Evolutionary conservation across 305 asterid species (phyloP).

Genomic region (Fraxinus paxiana): DNA sequence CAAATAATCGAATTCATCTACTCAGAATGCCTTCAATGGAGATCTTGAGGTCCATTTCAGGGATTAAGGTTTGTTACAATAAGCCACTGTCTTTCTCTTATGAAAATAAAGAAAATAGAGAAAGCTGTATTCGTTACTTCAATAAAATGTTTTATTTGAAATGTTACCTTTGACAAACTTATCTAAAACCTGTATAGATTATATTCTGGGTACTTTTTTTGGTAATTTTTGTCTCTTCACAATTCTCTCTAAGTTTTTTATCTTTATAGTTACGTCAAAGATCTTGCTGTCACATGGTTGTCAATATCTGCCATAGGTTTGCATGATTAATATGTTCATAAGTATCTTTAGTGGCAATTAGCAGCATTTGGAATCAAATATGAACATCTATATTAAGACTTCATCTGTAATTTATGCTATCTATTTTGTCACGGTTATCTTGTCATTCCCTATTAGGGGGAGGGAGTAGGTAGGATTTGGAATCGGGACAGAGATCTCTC

Average conservation of each 20-base stretch:
- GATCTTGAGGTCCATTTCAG: conserved; percentile 66
- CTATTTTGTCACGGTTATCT: neutral
- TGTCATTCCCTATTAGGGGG: neutral
- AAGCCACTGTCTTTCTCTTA: conserved; percentile 1
- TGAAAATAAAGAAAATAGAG: conserved; percentile 5
- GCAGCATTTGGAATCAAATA: neutral
- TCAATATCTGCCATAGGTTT: neutral
- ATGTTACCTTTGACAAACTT: neutral
- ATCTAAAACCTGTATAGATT: neutral
- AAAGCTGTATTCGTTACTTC: neutral
- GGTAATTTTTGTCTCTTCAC: neutral
- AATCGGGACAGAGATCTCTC: neutral
- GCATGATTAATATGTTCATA: neutral
- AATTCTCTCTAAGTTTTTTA: neutral
- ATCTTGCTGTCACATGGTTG: neutral
- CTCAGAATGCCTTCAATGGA: conserved; percentile 83
- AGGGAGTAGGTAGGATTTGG: conserved; percentile 3
- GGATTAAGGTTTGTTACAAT: conserved; percentile 65
- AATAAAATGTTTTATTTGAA: neutral
- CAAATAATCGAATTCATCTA: conserved; percentile 76
- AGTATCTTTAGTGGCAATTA: neutral
- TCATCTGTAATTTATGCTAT: neutral
- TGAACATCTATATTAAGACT: neutral
- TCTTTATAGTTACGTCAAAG: neutral
- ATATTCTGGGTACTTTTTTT: neutral